Base-by-base conservation (phyloP, 768 basidiomycete genomes). In the Candolleomyces eurysporus region DNA sequence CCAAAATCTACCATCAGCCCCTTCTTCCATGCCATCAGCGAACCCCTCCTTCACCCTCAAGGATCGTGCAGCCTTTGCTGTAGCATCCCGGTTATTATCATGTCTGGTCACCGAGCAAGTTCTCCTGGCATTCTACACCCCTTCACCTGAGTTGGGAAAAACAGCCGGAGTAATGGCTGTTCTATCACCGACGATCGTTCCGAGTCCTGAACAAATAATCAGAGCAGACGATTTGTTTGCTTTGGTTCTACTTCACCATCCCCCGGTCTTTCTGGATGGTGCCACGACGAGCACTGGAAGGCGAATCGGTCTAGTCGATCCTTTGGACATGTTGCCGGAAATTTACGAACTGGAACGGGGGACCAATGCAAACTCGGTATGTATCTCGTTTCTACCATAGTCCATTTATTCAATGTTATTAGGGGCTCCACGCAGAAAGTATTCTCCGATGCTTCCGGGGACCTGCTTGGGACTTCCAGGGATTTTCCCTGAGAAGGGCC, bases 251-350 rank as follows among this genome's bases (percentile, higher is more conserved):
- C 69, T 86, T 26, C 80, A 75, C 30, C 73, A 78, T 62, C 53
- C 76, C 19, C 84, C 84, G 3, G 74, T 82, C 2, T 74, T 82
- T 57, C 73, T 73, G 16, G 72, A 69, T 17, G 51, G 65, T 13
- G 49, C 60, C 22, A 26, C 52, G 2, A 71, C 71, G 48, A 73
- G 72, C 57, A 74, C 80, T 63, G 82, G 80, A 19, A 67, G 69
- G 13, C 66, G 69, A 11, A 76, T 85, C 40, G 81, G 78, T 32
- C 76, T 85, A 19, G 70, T 84, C 10, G 84, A 86, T 65, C 84
- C 84, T 5, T 71, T 85, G n/a, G 84, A 86, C 66, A 85, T 86
- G 83, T 58, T 78, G 17, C 80, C 82, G 1, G 72, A 72, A 36
- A 67, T 80, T 30, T 82, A 76, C 60, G 74, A 79, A 45, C 62